Conservation (phyloP, 192 early-diverging fungal species). For the Mortierella alpina region DNA sequence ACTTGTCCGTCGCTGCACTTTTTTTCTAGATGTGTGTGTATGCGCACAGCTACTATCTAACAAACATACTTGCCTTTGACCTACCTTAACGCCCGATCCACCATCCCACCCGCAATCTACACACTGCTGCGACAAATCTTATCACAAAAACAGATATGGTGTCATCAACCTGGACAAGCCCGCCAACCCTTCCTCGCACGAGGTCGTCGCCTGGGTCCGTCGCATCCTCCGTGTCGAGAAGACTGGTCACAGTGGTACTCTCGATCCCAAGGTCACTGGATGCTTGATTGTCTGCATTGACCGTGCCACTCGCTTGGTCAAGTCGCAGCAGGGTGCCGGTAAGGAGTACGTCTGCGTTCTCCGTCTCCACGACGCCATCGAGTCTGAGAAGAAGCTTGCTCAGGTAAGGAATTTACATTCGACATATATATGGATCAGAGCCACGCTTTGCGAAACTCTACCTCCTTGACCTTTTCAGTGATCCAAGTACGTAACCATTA, state of each 20-base stretch:
- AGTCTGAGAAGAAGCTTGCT: slow-evolving; percentile 87
- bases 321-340: slow-evolving; percentile 99
- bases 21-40: neutral
- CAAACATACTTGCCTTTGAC: neutral
- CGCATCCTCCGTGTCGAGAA: slow-evolving; percentile 98
- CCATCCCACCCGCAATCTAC: neutral
- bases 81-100: neutral
- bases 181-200: slow-evolving; percentile 99
- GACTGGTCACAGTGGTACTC: slow-evolving; percentile 97
- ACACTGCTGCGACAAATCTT: neutral
- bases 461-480: no score
- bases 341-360: slow-evolving; percentile 98
- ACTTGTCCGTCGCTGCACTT: neutral
- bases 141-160: slow-evolving; percentile 77
- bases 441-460: no score
- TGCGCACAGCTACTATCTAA: neutral
- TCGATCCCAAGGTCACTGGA: slow-evolving; percentile 99
- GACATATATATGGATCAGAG: no score
- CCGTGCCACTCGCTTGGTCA: slow-evolving; percentile 97
- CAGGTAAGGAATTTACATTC: slow-evolving; percentile 56
- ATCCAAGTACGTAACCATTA: neutral
- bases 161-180: slow-evolving; percentile 99
- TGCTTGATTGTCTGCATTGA: slow-evolving; percentile 99
- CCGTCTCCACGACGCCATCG: slow-evolving; percentile 94
- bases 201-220: slow-evolving; percentile 99